Conservation (phyloP, 1,284 basidiomycete genomes). For the Sporisorium iseilematis-ciliati region DNA sequence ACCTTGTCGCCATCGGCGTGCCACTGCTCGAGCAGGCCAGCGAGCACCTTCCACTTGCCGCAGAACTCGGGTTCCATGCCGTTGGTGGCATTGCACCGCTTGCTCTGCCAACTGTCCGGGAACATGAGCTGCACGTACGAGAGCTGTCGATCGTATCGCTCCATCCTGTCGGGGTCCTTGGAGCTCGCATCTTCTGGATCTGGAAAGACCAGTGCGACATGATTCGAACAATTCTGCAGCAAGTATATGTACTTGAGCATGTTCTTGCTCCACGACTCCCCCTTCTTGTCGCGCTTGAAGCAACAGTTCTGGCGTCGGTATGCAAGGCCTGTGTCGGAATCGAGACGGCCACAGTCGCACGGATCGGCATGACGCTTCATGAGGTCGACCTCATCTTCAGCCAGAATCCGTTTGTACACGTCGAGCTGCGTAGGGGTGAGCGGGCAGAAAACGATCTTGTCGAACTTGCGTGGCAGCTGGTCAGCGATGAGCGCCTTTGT, state of each 20-base stretch:
- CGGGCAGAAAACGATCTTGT: conserved; percentile 90
- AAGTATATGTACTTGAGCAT: conserved; percentile 80
- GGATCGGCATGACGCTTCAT: conserved; percentile 77
- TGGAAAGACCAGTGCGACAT: conserved; percentile 83
- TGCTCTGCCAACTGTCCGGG: conserved; percentile 58
- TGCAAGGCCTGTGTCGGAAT: conserved; percentile 43
- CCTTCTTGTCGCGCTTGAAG: conserved; percentile 75
- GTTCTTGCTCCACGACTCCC: conserved; percentile 70
- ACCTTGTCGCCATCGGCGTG: conserved; percentile 72
- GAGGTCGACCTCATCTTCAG: conserved; percentile 76
- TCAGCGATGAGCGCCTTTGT: conserved; percentile 84
- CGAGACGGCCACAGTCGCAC: conserved; percentile 78
- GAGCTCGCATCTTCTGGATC: conserved; percentile 71
- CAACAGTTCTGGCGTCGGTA: conserved; percentile 65
- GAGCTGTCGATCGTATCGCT: conserved; percentile 62
- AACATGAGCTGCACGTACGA: conserved; percentile 64
- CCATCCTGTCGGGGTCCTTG: conserved; percentile 29
- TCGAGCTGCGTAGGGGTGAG: conserved; percentile 77
- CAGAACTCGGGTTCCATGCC: conserved; percentile 74
- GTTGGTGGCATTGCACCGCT: conserved; percentile 43
- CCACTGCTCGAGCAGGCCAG: conserved; percentile 75
- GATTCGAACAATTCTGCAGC: conserved; percentile 86
- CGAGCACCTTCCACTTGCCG: conserved; percentile 87
- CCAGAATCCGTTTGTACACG: conserved; percentile 80
- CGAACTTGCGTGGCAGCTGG: conserved; percentile 84